Evolutionary conservation across 2,329 filamentous ascomycete genomes (phyloP), one percentile per base, ranked within the genome.

Genomic region (Alternaria sp.): DNA sequence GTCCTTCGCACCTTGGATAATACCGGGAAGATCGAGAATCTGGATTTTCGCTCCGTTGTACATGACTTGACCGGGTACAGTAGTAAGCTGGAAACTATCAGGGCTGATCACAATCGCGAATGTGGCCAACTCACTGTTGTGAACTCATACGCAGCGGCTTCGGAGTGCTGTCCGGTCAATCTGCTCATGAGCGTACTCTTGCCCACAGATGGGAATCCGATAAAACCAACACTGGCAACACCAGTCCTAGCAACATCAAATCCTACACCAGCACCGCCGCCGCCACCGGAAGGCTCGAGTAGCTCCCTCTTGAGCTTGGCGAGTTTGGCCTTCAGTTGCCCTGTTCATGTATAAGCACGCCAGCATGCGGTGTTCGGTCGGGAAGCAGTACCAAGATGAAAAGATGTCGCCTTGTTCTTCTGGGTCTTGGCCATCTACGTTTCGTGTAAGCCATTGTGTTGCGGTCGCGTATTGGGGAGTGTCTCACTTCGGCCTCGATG

Each of bases 231-330:
- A 83, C 92, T 96, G 66, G 95, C 95, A 65, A 98, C 95, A 84
- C 95, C 95, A 51, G 95, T 99, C 79, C 95, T 90, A 62, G 95
- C 95, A 66, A 99, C 95, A 82, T 99, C 95, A 84, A 99, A 99
- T 58, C 95, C 95, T 61, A 90, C 85, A 77, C 91, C 92, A 63
- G 88, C 93, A 56, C 91, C 93, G 55, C 94, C 93, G 56, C 93
- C 92, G 49, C 93, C 91, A 39, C 88, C 85, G 21, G 85, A 84
- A 7, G 95, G 95, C 40, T 92, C 97, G 68, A 99, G 85, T 49
- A 99, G 88, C 80, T 99, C 95, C 76, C 92, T 88, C 85, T 97
- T 98, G 73, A 99, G 85, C 83, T 99, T 99, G 46, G 95, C 94
- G 75, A 99, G 87, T 81, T 99, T 99, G 67, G 95, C 95, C 82